Base-by-base conservation (phyloP, 2,329 filamentous ascomycete genomes). In the Dissoconium aciculare region DNA sequence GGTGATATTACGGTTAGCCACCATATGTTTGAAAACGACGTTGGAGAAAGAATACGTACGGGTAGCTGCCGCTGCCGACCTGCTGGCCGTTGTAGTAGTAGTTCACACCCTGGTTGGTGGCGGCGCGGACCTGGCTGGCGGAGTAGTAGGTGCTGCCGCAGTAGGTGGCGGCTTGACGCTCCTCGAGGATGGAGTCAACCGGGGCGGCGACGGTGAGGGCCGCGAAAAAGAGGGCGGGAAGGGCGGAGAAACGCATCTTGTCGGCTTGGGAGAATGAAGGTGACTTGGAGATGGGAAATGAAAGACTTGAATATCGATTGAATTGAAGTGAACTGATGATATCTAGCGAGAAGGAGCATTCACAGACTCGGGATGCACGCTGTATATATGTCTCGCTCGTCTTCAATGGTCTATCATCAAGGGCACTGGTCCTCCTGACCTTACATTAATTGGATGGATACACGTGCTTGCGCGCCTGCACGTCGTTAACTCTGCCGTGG, bases 111-210 rank as follows among this genome's bases (percentile, higher is more conserved):
- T 62, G 56, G 33, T 59, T 54, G 24, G 63, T 50, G 23, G 72
- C 71, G 6, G 58, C 52, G 38, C 52, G 55, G 28, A 73, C 61
- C 35, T 65, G 58, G 30, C 50, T 50, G 27, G 58, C 54, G 29
- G 56, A 60, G 57, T 75, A 75, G 51, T 55, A 62, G 34, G 39
- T 59, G 31, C 51, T 59, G 33, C 70, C 69, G 49, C 72, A 75
- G 28, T 60, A 62, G 24, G 64, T 58, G 51, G 55, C 53, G 45
- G 66, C 59, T 46, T 60, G 54, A 39, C 60, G 52, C 41, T 55
- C 38, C 14, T 53, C 44, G 26, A 59, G 29, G 26, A 17, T 32
- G 21, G 31, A 31, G 15, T 35, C 37, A 24, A 41, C 32, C 11
- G 44, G 44, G 16, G 39, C 36, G 26, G 45, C 45, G 34, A 52